Conservation (phyloP, 2,329 filamentous ascomycete genomes). For the Ophiostoma novo-ulmi region DNA sequence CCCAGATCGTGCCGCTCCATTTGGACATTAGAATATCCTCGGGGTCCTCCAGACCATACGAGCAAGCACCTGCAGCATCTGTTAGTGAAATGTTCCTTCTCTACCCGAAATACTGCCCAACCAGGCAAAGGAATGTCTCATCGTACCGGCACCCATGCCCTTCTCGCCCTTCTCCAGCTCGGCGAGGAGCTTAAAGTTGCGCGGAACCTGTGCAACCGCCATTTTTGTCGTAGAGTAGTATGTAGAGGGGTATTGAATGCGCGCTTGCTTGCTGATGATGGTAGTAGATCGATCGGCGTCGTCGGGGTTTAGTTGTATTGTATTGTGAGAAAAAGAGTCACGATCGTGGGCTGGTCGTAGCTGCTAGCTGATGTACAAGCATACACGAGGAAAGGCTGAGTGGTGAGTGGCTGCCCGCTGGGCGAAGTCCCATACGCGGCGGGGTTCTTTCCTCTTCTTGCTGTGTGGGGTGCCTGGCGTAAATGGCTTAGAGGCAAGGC, state of each 20-base stretch:
- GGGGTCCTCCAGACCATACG: conserved; percentile 88
- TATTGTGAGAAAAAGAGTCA: neutral
- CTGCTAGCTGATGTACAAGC: neutral
- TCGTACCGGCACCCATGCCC: conserved; percentile 77
- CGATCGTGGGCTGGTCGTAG: neutral
- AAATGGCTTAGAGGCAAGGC: neutral
- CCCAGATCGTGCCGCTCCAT: conserved; percentile 97
- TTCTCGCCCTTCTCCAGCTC: conserved; percentile 99
- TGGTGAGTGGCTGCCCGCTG: neutral
- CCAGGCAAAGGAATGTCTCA: conserved; percentile 22
- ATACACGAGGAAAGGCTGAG: neutral
- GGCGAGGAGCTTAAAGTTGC: conserved; percentile 93
- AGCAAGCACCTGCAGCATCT: conserved; percentile 75
- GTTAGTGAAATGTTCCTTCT: neutral
- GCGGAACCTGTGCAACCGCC: conserved; percentile 60
- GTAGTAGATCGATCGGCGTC: neutral
- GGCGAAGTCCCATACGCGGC: conserved; percentile 13
- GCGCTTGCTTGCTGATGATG: neutral
- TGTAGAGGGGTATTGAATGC: neutral
- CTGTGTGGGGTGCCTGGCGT: conserved; percentile 5
- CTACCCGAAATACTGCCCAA: neutral
- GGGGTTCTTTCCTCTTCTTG: conserved; percentile 19
- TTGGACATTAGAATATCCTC: conserved; percentile 96
- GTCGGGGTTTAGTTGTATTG: neutral
- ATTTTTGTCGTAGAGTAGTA: conserved; percentile 28